Evolutionary conservation across 2,329 filamentous ascomycete species (phyloP).

Genomic region (Xylariaceae sp.): DNA sequence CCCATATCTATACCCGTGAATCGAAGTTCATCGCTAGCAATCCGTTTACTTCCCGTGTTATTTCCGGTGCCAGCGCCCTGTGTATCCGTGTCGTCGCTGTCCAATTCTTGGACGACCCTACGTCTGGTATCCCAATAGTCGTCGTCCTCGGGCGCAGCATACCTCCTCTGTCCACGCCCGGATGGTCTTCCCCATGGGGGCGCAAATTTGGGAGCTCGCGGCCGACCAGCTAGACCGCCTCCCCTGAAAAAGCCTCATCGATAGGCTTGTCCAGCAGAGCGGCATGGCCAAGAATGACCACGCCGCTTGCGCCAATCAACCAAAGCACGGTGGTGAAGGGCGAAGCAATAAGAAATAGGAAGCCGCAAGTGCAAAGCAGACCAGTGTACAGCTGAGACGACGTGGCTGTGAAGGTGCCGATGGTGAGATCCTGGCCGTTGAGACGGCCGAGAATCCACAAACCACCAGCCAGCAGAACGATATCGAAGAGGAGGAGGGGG

Average conservation of each 20-base stretch:
- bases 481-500: conserved; percentile 80
- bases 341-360: conserved; percentile 78
- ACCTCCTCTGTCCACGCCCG: conserved; percentile 70
- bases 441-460: conserved; percentile 91
- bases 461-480: conserved; percentile 77
- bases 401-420: conserved; percentile 76
- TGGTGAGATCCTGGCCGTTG: conserved; percentile 78
- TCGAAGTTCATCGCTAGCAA: conserved; percentile 54
- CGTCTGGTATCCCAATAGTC: conserved; percentile 34
- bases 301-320: conserved; percentile 92
- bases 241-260: conserved; percentile 99
- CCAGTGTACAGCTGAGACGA: conserved; percentile 92
- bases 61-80: conserved; percentile 48
- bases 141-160: conserved; percentile 47
- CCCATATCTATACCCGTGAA: conserved; percentile 57
- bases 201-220: conserved; percentile 94
- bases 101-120: conserved; percentile 63
- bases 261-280: conserved; percentile 97
- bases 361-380: conserved; percentile 75
- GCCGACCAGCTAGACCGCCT: conserved; percentile 99
- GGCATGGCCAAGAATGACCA: conserved; percentile 91
- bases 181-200: conserved; percentile 99
- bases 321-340: conserved; percentile 83
- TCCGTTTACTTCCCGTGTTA: conserved; percentile 40
- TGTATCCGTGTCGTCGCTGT: conserved; percentile 52